A percentile compares a stretch with the other conserved stretches of the same genome.
Conservation (phyloP, 2,329 filamentous ascomycete genomes). For the Xylaria multiplex region DNA sequence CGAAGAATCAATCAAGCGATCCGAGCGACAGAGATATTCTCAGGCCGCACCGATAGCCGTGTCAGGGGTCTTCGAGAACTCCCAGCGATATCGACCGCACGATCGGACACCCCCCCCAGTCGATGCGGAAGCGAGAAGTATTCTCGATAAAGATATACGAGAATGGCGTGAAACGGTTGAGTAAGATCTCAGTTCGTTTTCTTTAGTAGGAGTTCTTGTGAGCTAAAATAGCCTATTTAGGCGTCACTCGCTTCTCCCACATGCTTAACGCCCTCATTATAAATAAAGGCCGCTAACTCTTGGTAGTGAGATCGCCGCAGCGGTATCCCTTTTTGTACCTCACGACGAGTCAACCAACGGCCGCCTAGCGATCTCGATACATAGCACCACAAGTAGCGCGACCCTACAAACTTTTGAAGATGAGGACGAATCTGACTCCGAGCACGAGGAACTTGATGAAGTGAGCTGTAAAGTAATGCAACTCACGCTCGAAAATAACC, state of each 20-base stretch:
- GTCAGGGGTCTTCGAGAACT: background rate
- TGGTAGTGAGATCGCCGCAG: slow-evolving; percentile 40
- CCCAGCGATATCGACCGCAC: background rate
- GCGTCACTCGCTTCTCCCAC: background rate
- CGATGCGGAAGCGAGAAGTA: slow-evolving; percentile 31
- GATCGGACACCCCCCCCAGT: slow-evolving; percentile 3
- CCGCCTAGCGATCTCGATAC: slow-evolving; percentile 13
- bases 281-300: background rate
- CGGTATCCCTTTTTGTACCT: slow-evolving; percentile 39
- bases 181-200: slow-evolving; percentile 10
- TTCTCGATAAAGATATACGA: slow-evolving; percentile 40
- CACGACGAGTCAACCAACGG: slow-evolving; percentile 19
- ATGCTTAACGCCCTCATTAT: background rate
- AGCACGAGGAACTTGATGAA: slow-evolving; percentile 38
- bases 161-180: slow-evolving; percentile 46
- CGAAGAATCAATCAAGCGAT: slow-evolving; percentile 43
- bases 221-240: background rate
- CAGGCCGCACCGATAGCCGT: slow-evolving; percentile 18
- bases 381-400: slow-evolving; percentile 28
- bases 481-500: slow-evolving; percentile 42
- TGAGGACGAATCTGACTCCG: slow-evolving; percentile 44
- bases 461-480: slow-evolving; percentile 40
- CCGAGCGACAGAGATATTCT: slow-evolving; percentile 36
- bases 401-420: slow-evolving; percentile 34
- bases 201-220: background rate